Evolutionary conservation across 1,139 yeast species (phyloP).

Genomic region (Eremothecium gossypii): DNA sequence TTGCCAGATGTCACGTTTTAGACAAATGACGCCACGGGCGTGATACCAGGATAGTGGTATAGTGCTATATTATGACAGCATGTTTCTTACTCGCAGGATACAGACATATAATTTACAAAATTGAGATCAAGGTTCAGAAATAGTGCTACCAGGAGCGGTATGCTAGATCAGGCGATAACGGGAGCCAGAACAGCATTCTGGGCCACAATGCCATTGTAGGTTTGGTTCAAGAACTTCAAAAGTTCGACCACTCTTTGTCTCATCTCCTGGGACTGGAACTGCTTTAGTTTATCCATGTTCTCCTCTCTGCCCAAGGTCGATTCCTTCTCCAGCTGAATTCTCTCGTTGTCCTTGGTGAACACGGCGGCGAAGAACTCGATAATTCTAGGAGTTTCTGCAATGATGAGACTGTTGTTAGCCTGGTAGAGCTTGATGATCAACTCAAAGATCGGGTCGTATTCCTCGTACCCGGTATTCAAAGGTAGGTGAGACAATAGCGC

Average conservation of each 20-base stretch:
- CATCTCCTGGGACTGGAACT: conserved; percentile 62
- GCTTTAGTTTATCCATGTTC: conserved; percentile 66
- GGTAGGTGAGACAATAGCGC: conserved; percentile 76
- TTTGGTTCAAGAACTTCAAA: conserved; percentile 62
- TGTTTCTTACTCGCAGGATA: background rate
- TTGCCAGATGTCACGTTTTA: too few species aligned
- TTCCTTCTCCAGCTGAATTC: conserved; percentile 57
- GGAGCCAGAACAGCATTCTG: conserved; percentile 46
- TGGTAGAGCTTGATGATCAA: conserved; percentile 66
- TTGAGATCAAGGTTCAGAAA: background rate
- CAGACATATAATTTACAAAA: conserved; percentile 2
- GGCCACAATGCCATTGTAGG: conserved; percentile 53
- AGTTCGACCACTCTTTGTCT: conserved; percentile 57
- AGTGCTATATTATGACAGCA: too few species aligned
- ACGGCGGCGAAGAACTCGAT: conserved; percentile 62
- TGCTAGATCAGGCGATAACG: conserved; percentile 37
- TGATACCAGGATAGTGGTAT: too few species aligned
- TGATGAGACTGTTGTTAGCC: conserved; percentile 47
- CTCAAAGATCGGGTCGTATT: conserved; percentile 82
- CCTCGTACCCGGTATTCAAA: conserved; percentile 80
- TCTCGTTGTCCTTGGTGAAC: conserved; percentile 64
- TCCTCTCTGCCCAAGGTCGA: conserved; percentile 79
- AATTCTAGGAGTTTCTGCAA: conserved; percentile 51
- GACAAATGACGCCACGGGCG: too few species aligned
- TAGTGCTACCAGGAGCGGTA: background rate